phyloP scores from a whole-genome alignment of 306 rosid species.

The Alnus glutinosa region DNA sequence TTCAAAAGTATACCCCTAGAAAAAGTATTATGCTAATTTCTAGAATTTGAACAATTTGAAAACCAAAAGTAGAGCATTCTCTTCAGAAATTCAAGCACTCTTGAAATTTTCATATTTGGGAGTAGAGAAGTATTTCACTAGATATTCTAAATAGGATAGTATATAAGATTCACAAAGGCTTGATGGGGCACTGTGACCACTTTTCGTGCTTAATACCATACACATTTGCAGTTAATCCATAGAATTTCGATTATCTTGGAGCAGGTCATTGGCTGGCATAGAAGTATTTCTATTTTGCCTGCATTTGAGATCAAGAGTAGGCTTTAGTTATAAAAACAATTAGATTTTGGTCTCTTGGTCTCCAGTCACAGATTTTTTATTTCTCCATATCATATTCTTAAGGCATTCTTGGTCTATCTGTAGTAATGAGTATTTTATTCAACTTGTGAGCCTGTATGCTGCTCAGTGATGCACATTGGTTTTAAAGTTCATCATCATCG shows the following conservation, averaged over 20 bases:
- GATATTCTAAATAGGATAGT: not conserved
- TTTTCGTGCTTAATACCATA: not conserved
- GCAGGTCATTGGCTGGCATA: not conserved
- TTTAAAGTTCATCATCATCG: not conserved
- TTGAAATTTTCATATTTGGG: not conserved
- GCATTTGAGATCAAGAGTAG: not conserved
- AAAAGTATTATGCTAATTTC: not conserved
- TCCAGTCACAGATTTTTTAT: not conserved
- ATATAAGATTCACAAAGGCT: not conserved
- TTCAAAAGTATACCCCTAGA: not conserved
- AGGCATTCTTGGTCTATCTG: not conserved
- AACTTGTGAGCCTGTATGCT: not conserved
- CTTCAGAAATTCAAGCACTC: not conserved
- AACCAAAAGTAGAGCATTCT: not conserved
- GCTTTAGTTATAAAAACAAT: not conserved
- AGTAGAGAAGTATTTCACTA: not conserved
- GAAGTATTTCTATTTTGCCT: not conserved
- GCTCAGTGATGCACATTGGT: not conserved
- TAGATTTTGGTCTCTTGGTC: not conserved
- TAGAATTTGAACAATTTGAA: not conserved
- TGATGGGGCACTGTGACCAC: not conserved
- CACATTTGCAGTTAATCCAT: not conserved
- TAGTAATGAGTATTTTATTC: not conserved
- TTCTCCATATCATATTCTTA: not conserved
- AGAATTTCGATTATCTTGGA: not conserved